Percentiles rank a stretch among this genome's conserved stretches.
phyloP scores from a whole-genome alignment of 2,329 filamentous ascomycete species.

The Echinosphaeria canescens region DNA sequence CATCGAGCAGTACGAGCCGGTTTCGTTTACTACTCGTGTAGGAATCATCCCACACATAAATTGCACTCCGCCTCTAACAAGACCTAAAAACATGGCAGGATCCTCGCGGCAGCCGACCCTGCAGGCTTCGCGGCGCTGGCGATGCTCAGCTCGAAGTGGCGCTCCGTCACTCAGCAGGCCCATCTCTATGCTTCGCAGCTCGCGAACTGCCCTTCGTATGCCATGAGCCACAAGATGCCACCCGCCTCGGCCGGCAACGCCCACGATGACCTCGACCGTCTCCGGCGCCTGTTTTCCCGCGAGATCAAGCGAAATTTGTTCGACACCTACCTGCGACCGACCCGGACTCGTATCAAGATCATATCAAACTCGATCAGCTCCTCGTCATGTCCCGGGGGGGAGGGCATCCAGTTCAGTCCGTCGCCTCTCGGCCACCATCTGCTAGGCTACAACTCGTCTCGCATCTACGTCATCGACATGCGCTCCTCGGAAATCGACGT shows the following conservation, averaged over 20 bases:
- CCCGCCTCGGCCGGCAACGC: neutral
- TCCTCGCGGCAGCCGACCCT: constrained; percentile 35
- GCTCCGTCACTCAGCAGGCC: constrained; percentile 36
- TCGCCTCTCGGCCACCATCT: constrained; percentile 56
- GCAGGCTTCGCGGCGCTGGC: constrained; percentile 45
- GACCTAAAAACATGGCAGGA: too few species aligned
- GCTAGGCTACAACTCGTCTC: constrained; percentile 66
- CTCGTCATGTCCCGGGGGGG: constrained; percentile 61
- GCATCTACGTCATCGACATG: constrained; percentile 61
- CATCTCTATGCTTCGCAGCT: constrained; percentile 42
- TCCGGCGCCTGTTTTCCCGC: constrained; percentile 44
- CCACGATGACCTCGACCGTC: constrained; percentile 10
- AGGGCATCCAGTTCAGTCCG: constrained; percentile 68
- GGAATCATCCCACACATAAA: too few species aligned
- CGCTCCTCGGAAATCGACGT: constrained; percentile 36
- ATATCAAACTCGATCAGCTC: constrained; percentile 72
- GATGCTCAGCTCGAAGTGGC: constrained; percentile 43
- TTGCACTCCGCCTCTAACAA: too few species aligned
- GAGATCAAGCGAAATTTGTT: constrained; percentile 63
- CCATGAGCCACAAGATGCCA: constrained; percentile 25
- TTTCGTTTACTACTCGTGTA: too few species aligned
- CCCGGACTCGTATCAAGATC: constrained; percentile 51
- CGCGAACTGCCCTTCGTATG: constrained; percentile 34
- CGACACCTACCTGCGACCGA: constrained; percentile 51
- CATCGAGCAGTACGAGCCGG: constrained; percentile 35